Conservation (phyloP, 2,329 filamentous ascomycete genomes). For the Neofusicoccum umdonicola region DNA sequence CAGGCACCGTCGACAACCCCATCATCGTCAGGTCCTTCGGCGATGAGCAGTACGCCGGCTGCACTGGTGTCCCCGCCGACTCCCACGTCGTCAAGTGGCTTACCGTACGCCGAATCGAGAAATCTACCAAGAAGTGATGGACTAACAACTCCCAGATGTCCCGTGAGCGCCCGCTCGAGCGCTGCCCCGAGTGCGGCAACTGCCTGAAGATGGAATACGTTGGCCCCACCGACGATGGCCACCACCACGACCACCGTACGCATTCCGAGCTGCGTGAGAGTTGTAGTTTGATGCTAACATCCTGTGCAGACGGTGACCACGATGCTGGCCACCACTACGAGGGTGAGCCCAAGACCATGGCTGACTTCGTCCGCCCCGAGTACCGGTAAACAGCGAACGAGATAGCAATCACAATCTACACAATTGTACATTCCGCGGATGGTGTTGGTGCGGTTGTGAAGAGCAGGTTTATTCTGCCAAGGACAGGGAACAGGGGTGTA, state of each 20-base stretch:
- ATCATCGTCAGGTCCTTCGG: conserved; percentile 88
- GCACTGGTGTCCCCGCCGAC: conserved; percentile 91
- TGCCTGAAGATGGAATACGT: conserved; percentile 98
- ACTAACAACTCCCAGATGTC: conserved; percentile 59
- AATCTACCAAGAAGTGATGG: neutral
- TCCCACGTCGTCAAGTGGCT: conserved; percentile 91
- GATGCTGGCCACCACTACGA: conserved; percentile 57
- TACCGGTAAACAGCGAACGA: conserved; percentile 65
- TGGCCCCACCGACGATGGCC: conserved; percentile 74
- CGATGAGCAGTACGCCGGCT: conserved; percentile 94
- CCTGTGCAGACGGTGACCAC: conserved; percentile 28
- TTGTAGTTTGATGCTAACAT: neutral
- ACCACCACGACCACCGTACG: conserved; percentile 44
- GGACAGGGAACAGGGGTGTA: conserved; percentile 8
- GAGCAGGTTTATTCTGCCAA: conserved; percentile 7
- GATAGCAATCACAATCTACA: neutral
- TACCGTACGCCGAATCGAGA: conserved; percentile 58
- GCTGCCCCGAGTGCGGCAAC: conserved; percentile 94
- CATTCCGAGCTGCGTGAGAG: too few species aligned
- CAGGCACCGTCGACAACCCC: conserved; percentile 81
- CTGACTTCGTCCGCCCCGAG: conserved; percentile 91
- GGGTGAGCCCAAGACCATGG: conserved; percentile 89
- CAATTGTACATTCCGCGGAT: conserved; percentile 11
- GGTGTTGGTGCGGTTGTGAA: conserved; percentile 2
- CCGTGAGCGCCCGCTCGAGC: conserved; percentile 85